Percentiles rank a stretch among this genome's conserved stretches.
These are phyloP conservation scores for Dendrobium huoshanense DNA, from an alignment of 106 monocot species.

Conservation along the genomic window DNA sequence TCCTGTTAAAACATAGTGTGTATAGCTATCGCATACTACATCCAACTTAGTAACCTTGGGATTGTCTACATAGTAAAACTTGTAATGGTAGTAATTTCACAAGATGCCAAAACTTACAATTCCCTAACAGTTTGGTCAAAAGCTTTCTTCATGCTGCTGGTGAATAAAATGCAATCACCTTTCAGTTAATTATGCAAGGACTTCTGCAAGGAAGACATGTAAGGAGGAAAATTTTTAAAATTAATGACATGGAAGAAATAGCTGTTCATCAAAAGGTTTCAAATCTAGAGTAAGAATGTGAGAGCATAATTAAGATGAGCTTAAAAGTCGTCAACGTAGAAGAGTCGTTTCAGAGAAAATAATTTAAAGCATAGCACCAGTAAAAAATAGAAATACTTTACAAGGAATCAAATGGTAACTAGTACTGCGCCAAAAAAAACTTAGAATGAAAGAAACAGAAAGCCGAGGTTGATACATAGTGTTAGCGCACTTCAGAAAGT, in stretches of 20 bases:
- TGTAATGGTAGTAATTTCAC: neutral
- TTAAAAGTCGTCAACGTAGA: neutral
- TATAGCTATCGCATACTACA: neutral
- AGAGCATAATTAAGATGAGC: neutral
- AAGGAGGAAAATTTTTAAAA: neutral
- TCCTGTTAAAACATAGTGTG: neutral
- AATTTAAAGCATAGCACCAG: neutral
- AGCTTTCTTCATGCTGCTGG: conserved; percentile 80
- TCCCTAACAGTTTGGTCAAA: conserved; percentile 97
- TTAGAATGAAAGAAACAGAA: neutral
- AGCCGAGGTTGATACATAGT: neutral
- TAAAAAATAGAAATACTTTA: neutral
- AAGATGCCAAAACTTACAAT: conserved; percentile 44
- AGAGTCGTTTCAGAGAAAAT: neutral
- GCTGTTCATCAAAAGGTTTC: neutral
- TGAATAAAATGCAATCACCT: neutral
- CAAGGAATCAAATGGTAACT: neutral
- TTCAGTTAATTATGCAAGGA: neutral
- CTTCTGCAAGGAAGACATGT: neutral
- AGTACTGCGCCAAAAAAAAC: neutral
- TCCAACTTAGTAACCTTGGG: neutral
- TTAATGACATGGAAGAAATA: neutral
- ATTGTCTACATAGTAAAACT: neutral
- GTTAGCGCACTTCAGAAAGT: neutral
- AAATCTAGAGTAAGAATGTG: neutral